Base-by-base conservation (phyloP, 192 early-diverging fungal species). In the Diversispora epigaea region DNA sequence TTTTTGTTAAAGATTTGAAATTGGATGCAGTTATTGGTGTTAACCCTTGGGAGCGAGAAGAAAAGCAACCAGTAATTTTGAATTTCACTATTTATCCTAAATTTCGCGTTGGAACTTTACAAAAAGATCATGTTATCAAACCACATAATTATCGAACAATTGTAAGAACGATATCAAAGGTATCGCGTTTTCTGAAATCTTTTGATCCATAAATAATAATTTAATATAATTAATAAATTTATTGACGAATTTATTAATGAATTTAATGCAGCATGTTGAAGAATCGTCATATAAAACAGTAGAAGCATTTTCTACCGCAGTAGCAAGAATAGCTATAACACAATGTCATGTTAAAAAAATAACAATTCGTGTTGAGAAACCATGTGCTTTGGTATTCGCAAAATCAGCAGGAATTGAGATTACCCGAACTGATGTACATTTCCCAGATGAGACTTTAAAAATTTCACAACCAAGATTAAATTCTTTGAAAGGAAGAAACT, bases 1-100 rank as follows among this genome's bases (percentile, higher is more conserved):
- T 97, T 46, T 91, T 95, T 79, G 94, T 99, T 72, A 89, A 92
- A 76, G 86, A 89, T 73, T 82, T 99, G 60, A 82, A 81, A 14
- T 81, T 95, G 17, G 91, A 85, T 78, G 90, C 93, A 21, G 95
- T 99, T 46, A 92, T 99, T 57, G 98, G 98, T 25, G 91, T 99
- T 11, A 95, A 97, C 78, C 90, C 94, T 14, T 96, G 95, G 93
- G 98, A 99, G 80, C 85, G 96, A 22, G 91, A 95, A 74, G 94
- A 96, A 82, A 95, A 94, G 77, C 98, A 99, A 77, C 84, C 89
- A 4, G 90, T 96, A 2, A 81, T 95, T 4, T 77, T 99, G 70
- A 93, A 93, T 71, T 78, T 95, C 41, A 84, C 85, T n/a, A 88
- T 95, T 57, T 85, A 88, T 63, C 85, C 89, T 8, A 76, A 78